phyloP scores from a whole-genome alignment of 345 rosid genomes.

The Draba incana region DNA sequence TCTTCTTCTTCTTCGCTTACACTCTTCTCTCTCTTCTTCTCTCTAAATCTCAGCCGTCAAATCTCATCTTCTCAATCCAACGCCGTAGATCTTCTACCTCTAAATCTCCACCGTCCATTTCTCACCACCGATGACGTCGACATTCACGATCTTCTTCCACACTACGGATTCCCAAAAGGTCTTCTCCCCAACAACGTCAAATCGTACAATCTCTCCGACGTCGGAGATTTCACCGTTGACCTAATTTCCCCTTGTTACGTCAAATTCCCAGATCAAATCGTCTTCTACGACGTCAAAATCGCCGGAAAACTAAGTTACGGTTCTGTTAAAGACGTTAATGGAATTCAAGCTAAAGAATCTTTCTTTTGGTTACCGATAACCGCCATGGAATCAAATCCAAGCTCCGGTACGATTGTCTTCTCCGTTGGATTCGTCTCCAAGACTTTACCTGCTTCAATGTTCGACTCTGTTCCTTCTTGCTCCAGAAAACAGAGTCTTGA shows the following conservation, averaged over 20 bases:
- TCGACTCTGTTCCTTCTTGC: conserved; percentile 61
- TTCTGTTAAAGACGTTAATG: conserved; percentile 53
- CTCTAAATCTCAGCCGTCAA: conserved; percentile 27
- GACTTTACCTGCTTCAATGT: conserved; percentile 63
- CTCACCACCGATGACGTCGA: conserved; percentile 48
- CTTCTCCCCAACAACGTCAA: conserved; percentile 61
- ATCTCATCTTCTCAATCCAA: conserved; percentile 28
- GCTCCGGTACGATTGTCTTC: conserved; percentile 57
- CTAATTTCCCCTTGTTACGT: conserved; percentile 56
- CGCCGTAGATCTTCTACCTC: conserved; percentile 32
- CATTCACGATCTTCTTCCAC: conserved; percentile 70
- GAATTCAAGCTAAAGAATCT: conserved; percentile 69
- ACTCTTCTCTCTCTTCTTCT: conserved; percentile 16
- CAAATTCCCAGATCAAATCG: conserved; percentile 53
- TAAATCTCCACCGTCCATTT: conserved; percentile 24
- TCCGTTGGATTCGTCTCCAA: conserved; percentile 72
- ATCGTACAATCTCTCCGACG: conserved; percentile 57
- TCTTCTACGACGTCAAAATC: conserved; percentile 58
- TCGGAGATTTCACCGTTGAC: conserved; percentile 59
- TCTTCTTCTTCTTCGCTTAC: conserved; percentile 25
- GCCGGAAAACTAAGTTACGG: conserved; percentile 66
- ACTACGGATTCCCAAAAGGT: conserved; percentile 72
- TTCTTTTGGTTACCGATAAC: conserved; percentile 72
- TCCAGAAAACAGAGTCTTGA: conserved; percentile 41
- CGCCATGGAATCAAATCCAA: conserved; percentile 52